A percentile compares a stretch with the other conserved stretches of the same genome.
Conservation (phyloP, 2,329 filamentous ascomycete species). For the Cytospora paraplurivora region DNA sequence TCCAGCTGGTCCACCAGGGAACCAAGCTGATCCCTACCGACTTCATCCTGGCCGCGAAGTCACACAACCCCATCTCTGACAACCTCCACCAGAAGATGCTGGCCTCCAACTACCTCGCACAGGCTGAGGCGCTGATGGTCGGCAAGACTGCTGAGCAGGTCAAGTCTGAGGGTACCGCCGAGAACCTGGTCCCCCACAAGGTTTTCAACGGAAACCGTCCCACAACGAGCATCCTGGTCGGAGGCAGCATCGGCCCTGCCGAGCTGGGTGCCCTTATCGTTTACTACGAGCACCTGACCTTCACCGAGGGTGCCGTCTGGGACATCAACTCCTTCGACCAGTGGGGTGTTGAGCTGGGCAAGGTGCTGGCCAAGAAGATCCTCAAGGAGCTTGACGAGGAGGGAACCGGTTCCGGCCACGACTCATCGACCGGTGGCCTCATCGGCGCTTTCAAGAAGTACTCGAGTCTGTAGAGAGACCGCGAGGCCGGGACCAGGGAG, state of each 20-base stretch:
- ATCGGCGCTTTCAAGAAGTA: constrained; percentile 91
- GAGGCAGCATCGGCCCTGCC: constrained; percentile 89
- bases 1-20: constrained; percentile 98
- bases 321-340: constrained; percentile 99
- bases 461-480: constrained; percentile 45
- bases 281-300: constrained; percentile 98
- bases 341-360: constrained; percentile 98
- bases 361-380: constrained; percentile 92
- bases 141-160: constrained; percentile 83
- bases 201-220: constrained; percentile 97
- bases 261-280: constrained; percentile 94
- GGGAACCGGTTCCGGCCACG: constrained; percentile 74
- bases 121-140: constrained; percentile 88
- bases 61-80: constrained; percentile 90
- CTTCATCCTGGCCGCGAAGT: constrained; percentile 95
- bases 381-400: constrained; percentile 79
- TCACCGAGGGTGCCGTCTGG: constrained; percentile 97
- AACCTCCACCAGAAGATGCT: constrained; percentile 98
- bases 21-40: constrained; percentile 98
- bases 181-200: constrained; percentile 91
- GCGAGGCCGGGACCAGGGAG: background rate
- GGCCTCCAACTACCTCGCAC: constrained; percentile 88
- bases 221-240: constrained; percentile 88
- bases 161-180: constrained; percentile 71
- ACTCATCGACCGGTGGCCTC: constrained; percentile 83